Percentiles rank a stretch among this genome's conserved stretches.
Conservation (phyloP, 768 basidiomycete species). For the Boletus rex-veris region DNA sequence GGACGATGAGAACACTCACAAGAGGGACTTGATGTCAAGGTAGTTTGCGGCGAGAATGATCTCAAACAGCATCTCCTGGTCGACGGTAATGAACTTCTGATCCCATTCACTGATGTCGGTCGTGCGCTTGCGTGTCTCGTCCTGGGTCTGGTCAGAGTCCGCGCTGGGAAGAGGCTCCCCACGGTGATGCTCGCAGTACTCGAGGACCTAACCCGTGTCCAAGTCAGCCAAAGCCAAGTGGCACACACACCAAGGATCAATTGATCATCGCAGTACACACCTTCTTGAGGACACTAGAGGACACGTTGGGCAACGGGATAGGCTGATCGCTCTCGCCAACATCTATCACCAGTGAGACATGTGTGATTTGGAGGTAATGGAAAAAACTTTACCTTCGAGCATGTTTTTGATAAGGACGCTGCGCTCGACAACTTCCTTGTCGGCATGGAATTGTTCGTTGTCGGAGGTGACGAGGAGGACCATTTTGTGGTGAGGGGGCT, state of each 20-base stretch:
- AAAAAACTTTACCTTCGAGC: slow-evolving; percentile 75
- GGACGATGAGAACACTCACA: slow-evolving; percentile 51
- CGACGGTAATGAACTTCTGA: slow-evolving; percentile 96
- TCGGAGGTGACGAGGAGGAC: slow-evolving; percentile 92
- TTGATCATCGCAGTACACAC: slow-evolving; percentile 35
- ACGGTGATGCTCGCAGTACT: slow-evolving; percentile 99
- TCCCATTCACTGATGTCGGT: slow-evolving; percentile 99
- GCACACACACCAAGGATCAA: background rate
- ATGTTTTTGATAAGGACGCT: slow-evolving; percentile 98
- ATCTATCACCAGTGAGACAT: slow-evolving; percentile 46
- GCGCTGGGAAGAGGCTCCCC: slow-evolving; percentile 91
- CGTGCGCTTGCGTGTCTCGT: slow-evolving; percentile 96
- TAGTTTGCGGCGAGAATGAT: slow-evolving; percentile 99
- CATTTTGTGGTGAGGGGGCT: slow-evolving; percentile 42
- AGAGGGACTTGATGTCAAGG: slow-evolving; percentile 96
- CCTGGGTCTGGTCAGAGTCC: slow-evolving; percentile 76
- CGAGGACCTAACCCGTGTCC: slow-evolving; percentile 67
- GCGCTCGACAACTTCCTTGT: slow-evolving; percentile 93
- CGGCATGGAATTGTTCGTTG: slow-evolving; percentile 90
- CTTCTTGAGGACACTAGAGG: slow-evolving; percentile 91
- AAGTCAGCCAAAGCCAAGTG: slow-evolving; percentile 4
- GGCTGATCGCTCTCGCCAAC: slow-evolving; percentile 93
- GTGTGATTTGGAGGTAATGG: background rate
- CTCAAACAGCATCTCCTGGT: slow-evolving; percentile 99
- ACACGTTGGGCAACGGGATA: slow-evolving; percentile 92